Evolutionary conservation across 2,329 filamentous ascomycete species (phyloP).

Genomic region (Zasmidium cellare): DNA sequence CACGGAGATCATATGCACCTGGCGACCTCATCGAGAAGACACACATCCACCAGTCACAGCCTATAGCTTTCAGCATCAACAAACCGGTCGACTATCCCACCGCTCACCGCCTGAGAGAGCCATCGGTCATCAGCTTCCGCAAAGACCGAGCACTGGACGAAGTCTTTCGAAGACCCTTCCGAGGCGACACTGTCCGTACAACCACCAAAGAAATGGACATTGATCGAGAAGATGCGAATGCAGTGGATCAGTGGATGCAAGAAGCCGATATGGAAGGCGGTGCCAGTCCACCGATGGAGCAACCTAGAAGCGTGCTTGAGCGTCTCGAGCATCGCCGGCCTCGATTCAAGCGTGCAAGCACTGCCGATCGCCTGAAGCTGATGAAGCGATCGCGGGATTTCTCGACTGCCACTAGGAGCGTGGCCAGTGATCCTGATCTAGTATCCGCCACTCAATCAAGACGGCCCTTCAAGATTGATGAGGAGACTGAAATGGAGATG

Average conservation of each 20-base stretch:
- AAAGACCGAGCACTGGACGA: slow-evolving; percentile 90
- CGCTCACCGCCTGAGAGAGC: slow-evolving; percentile 61
- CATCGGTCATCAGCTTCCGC: slow-evolving; percentile 82
- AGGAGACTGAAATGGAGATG: slow-evolving; percentile 42
- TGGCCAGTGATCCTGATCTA: slow-evolving; percentile 57
- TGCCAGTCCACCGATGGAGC: slow-evolving; percentile 59
- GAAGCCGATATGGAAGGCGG: slow-evolving; percentile 56
- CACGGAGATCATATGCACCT: slow-evolving; percentile 74
- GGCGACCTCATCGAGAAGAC: slow-evolving; percentile 79
- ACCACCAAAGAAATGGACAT: slow-evolving; percentile 43
- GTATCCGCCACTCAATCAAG: slow-evolving; percentile 36
- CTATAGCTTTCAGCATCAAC: slow-evolving; percentile 33
- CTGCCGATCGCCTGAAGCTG: slow-evolving; percentile 33
- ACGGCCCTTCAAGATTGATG: slow-evolving; percentile 44
- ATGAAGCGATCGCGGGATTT: slow-evolving; percentile 43
- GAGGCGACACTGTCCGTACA: slow-evolving; percentile 60
- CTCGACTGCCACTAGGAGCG: slow-evolving; percentile 54
- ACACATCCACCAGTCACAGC: slow-evolving; percentile 27
- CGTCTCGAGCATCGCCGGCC: slow-evolving; percentile 56
- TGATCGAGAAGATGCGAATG: slow-evolving; percentile 73
- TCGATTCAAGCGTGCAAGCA: slow-evolving; percentile 54
- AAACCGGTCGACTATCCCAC: slow-evolving; percentile 68
- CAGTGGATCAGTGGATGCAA: slow-evolving; percentile 91
- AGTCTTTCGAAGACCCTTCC: slow-evolving; percentile 73
- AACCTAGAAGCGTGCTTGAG: slow-evolving; percentile 60